Conservation (phyloP, 208 protist species). For the Acanthamoeba triangularis region DNA sequence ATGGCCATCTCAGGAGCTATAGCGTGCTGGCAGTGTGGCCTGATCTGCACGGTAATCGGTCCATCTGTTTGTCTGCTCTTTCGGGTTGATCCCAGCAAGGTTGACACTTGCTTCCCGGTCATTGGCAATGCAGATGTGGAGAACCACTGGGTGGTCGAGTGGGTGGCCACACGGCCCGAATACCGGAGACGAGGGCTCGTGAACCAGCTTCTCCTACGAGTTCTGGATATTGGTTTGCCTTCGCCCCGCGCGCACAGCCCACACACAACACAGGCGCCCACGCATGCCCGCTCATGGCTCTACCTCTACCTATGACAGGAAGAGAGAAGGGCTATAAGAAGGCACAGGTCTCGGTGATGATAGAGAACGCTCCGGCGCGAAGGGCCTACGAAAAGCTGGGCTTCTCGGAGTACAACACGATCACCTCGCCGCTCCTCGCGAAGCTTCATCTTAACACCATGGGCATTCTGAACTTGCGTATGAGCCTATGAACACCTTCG, state of each 20-base stretch:
- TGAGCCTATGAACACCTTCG: not conserved
- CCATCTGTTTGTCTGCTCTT: not conserved
- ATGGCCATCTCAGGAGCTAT: not conserved
- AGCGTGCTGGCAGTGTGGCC: conserved; percentile 10
- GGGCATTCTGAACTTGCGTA: conserved; percentile 18
- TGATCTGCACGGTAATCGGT: not conserved
- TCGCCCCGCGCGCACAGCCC: not conserved
- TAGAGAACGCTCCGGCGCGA: not conserved
- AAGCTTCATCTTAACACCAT: not conserved
- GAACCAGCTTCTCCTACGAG: conserved; percentile 1
- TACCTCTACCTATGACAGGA: not conserved
- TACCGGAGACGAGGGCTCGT: conserved; percentile 23
- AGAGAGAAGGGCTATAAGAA: not conserved
- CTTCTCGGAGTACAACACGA: conserved; percentile 42
- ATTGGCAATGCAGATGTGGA: not conserved
- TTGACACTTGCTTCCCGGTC: not conserved
- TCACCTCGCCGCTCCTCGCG: conserved; percentile 1
- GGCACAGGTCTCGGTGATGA: conserved; percentile 1
- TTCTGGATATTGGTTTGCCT: conserved; percentile 29
- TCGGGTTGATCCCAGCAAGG: not conserved
- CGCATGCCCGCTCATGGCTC: not conserved
- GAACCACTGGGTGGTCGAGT: conserved; percentile 37
- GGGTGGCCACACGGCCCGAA: conserved; percentile 46
- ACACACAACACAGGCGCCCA: not conserved
- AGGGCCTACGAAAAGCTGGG: conserved; percentile 31